These are phyloP conservation scores for Angophora floribunda DNA, from an alignment of 345 rosid genomes.

Conservation along the genomic window DNA sequence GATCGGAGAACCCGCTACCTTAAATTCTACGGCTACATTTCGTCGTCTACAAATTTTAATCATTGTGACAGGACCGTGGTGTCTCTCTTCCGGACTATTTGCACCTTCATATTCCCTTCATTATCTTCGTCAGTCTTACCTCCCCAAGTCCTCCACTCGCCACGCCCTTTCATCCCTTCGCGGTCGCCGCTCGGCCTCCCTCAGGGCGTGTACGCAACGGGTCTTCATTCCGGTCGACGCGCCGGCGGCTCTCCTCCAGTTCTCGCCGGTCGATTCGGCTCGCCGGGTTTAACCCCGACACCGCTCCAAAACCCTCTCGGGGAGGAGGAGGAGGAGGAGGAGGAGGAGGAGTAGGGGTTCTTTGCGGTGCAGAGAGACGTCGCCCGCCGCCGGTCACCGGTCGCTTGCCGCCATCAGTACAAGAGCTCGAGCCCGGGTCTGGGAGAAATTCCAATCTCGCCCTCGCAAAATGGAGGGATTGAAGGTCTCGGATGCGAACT, in stretches of 20 bases:
- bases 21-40: rapidly evolving
- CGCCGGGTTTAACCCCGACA: not conserved
- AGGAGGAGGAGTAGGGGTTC: not conserved
- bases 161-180: not conserved
- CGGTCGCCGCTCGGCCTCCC: not conserved
- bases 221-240: not conserved
- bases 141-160: not conserved
- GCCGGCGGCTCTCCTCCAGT: not conserved
- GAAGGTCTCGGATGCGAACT: slow-evolving; percentile 43
- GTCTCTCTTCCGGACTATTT: too few relatives aligned
- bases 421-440: not conserved
- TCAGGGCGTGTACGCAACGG: not conserved
- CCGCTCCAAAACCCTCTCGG: not conserved
- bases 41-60: too few relatives aligned
- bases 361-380: not conserved
- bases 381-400: not conserved
- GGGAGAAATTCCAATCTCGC: not conserved
- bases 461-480: slow-evolving; percentile 55
- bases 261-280: not conserved
- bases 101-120: too few relatives aligned
- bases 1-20: not conserved
- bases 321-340: not conserved
- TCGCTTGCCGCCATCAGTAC: not conserved
- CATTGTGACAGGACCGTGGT: too few relatives aligned
- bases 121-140: not conserved